Evolutionary conservation across 2,329 filamentous ascomycete species (phyloP).

Genomic region (Exophiala sp.): DNA sequence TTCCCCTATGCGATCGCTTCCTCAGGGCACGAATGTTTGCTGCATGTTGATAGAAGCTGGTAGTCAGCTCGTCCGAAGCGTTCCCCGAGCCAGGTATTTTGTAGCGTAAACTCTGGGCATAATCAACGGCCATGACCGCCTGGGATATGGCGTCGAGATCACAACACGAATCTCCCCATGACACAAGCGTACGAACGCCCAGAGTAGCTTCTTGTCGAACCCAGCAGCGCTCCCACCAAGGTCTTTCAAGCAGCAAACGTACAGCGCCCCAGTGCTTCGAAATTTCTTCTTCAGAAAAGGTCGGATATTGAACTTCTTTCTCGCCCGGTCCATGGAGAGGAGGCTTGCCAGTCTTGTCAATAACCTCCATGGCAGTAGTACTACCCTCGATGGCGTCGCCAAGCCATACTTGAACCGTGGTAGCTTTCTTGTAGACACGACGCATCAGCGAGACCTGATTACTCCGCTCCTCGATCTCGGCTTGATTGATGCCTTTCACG

Average conservation of each 20-base stretch:
- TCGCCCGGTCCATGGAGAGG: conserved; percentile 5
- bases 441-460: conserved; percentile 22
- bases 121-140: conserved; percentile 7
- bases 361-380: conserved; percentile 11
- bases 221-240: conserved; percentile 8
- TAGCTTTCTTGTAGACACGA: conserved; percentile 17
- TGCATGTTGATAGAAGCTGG: conserved; percentile 5
- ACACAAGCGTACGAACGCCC: not conserved
- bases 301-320: conserved; percentile 9
- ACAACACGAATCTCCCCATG: conserved; percentile 2
- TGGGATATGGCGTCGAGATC: conserved; percentile 3
- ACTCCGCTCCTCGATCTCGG: conserved; percentile 18
- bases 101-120: not conserved
- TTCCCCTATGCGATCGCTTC: not conserved
- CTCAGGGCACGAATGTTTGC: not conserved
- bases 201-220: conserved; percentile 5
- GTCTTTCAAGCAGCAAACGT: not conserved
- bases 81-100: not conserved
- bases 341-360: conserved; percentile 9
- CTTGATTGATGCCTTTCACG: conserved; percentile 19
- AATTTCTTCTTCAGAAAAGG: conserved; percentile 1
- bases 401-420: conserved; percentile 23
- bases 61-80: not conserved
- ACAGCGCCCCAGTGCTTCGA: conserved; percentile 1
- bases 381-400: conserved; percentile 14